Percentiles rank a stretch among this genome's conserved stretches.
Evolutionary conservation across 805 yeast genomes (phyloP).

Genomic region (Tetrapisispora phaffii): DNA sequence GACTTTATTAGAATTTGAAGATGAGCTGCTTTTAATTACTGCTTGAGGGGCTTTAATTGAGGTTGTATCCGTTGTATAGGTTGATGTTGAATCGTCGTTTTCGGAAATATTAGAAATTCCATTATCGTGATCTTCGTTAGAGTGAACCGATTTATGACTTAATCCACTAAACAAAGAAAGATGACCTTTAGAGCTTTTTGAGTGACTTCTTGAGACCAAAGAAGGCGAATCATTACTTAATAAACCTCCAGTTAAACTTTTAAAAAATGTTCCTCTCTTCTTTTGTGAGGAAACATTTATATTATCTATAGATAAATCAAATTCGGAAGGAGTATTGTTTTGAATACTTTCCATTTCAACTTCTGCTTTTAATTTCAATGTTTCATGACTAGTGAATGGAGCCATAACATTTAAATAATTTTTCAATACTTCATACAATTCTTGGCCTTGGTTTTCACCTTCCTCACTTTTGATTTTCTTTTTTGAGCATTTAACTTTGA

Average conservation of each 20-base stretch:
- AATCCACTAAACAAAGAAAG: slow-evolving; percentile 1
- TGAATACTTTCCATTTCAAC: slow-evolving; percentile 88
- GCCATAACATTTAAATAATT: slow-evolving; percentile 45
- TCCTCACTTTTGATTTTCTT: slow-evolving; percentile 36
- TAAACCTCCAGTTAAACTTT: slow-evolving; percentile 24
- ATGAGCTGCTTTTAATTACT: background rate
- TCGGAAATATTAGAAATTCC: background rate
- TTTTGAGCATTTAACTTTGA: slow-evolving; percentile 25
- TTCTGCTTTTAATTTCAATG: slow-evolving; percentile 60
- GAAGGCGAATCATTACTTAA: slow-evolving; percentile 4
- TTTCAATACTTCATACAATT: slow-evolving; percentile 35
- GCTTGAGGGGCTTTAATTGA: background rate
- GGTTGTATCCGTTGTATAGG: background rate
- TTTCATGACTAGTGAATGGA: slow-evolving; percentile 63
- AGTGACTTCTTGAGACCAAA: slow-evolving; percentile 2
- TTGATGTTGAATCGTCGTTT: background rate
- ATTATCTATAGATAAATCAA: slow-evolving; percentile 52
- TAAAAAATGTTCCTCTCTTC: slow-evolving; percentile 53
- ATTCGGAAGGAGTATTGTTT: slow-evolving; percentile 60
- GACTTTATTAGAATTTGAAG: slow-evolving; percentile 34
- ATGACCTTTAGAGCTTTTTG: slow-evolving; percentile 1
- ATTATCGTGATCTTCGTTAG: slow-evolving; percentile 2
- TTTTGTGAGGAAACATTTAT: slow-evolving; percentile 37
- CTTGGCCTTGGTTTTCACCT: slow-evolving; percentile 32
- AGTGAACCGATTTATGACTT: background rate